Evolutionary conservation across 257 asterid species (phyloP), one percentile per base, ranked within the genome.

Genomic region (Scutellaria baicalensis): DNA sequence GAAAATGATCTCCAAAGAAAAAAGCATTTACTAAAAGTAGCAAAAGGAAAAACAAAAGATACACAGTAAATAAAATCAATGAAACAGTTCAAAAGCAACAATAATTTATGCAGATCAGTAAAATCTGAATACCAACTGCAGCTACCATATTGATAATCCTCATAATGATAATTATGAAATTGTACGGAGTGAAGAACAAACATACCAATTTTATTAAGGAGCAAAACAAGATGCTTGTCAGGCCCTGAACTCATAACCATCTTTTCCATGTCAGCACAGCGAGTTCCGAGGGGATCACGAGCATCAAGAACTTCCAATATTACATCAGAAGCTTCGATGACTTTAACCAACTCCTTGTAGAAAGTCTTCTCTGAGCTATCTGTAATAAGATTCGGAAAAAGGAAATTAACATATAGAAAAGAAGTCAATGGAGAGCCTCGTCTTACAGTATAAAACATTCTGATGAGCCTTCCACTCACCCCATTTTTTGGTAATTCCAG

Each of bases 241-340:
- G 84, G 79, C 58, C 97, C 97, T 0, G 95, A 65, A 72, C 68
- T 86, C 88, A 78, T 73, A 67, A 93, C 96, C 97, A 91, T 86
- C 70, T 81, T 91, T 83, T 93, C 97, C 99, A 89, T 93, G 81
- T 93, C 97, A 27, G 63, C 76, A 58, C 93, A 93, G 13, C 99
- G 97, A 4, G 96, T 91, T 58, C 99, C 99, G 16, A 93, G 74
- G 13, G 99, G 99, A 75, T 91, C 99, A 60, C 97, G 90, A 66
- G 99, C 97, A 84, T 93, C 99, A 79, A 93, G 96, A 74, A 93
- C 97, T 81, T 93, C 97, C 78, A 93, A 59, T 71, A 93, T 89
- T 59, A 93, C 99, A 84, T 93, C 97, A 62, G 99, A 91, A 64
- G 95, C 93, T 42, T 93, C 96, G 13, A 93, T 81, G 6, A 93